phyloP scores from a whole-genome alignment of 1,284 basidiomycete species.

The Sanghuangporus sanghuang region DNA sequence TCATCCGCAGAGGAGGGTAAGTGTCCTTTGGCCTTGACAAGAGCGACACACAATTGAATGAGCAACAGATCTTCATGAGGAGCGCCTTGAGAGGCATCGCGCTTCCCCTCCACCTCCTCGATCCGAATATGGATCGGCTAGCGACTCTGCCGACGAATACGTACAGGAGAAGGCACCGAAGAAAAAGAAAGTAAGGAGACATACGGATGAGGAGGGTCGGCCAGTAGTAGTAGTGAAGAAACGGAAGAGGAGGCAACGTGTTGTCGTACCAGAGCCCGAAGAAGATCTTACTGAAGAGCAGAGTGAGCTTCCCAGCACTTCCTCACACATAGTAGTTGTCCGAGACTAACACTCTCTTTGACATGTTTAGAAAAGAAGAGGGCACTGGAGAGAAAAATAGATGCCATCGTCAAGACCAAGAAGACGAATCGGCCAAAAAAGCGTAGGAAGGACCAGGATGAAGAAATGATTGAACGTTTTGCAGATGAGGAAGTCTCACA shows the following conservation, averaged over 20 bases:
- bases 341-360: conserved; percentile 2
- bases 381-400: conserved; percentile 68
- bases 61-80: conserved; percentile 26
- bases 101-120: conserved; percentile 24
- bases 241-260: conserved; percentile 37
- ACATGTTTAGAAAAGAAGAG: conserved; percentile 41
- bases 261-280: conserved; percentile 31
- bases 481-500: conserved; percentile 90
- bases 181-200: conserved; percentile 43
- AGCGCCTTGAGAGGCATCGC: conserved; percentile 25
- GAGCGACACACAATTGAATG: conserved; percentile 18
- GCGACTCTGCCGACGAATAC: conserved; percentile 65
- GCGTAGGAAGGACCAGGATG: conserved; percentile 71
- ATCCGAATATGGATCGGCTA: conserved; percentile 51
- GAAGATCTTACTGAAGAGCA: conserved; percentile 65
- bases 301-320: conserved; percentile 40
- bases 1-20: conserved; percentile 64
- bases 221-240: conserved; percentile 43
- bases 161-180: conserved; percentile 46
- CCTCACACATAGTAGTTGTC: conserved; percentile 1
- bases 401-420: conserved; percentile 81
- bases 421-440: conserved; percentile 57
- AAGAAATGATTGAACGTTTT: conserved; percentile 77
- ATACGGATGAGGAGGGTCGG: conserved; percentile 34
- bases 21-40: conserved; percentile 11